Percentiles rank a stretch among this genome's conserved stretches.
Conservation (phyloP, 2,329 filamentous ascomycete genomes). For the Neoscytalidium dimidiatum region DNA sequence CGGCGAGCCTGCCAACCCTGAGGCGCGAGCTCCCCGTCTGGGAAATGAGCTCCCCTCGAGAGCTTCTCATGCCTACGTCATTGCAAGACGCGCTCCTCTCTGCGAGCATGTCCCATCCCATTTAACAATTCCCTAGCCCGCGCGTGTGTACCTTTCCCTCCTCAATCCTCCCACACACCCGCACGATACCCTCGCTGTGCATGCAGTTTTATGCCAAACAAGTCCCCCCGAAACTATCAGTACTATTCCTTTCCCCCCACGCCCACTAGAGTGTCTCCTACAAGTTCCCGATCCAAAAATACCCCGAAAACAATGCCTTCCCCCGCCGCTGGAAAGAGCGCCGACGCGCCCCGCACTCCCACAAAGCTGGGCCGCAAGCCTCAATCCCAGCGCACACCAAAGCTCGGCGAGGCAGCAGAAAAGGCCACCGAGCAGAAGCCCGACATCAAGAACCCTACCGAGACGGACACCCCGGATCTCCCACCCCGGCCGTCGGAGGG, state of each 20-base stretch:
- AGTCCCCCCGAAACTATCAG: constrained; percentile 49
- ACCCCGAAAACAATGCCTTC: constrained; percentile 46
- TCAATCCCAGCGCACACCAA: constrained; percentile 40
- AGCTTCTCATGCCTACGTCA: constrained; percentile 34
- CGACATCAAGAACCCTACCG: constrained; percentile 28
- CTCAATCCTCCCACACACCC: constrained; percentile 16
- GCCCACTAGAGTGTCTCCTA: constrained; percentile 38
- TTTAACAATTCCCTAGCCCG: constrained; percentile 14
- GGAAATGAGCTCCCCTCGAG: neutral
- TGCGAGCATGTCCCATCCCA: neutral
- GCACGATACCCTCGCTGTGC: constrained; percentile 31
- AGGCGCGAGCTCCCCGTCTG: constrained; percentile 33
- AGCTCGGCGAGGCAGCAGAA: constrained; percentile 41
- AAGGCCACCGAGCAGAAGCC: constrained; percentile 8
- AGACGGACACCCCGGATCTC: constrained; percentile 37
- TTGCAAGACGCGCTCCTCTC: constrained; percentile 19
- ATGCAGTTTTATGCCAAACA: constrained; percentile 50
- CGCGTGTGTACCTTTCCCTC: neutral
- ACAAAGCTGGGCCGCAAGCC: constrained; percentile 53
- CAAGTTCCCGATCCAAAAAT: constrained; percentile 27
- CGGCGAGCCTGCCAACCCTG: constrained; percentile 23
- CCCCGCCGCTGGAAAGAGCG: constrained; percentile 51
- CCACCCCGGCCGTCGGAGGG: constrained; percentile 34
- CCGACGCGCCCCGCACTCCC: constrained; percentile 51
- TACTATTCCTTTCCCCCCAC: constrained; percentile 56